These are phyloP conservation scores for Chalciporus piperatus DNA, from an alignment of 768 basidiomycete species.

Conservation along the genomic window DNA sequence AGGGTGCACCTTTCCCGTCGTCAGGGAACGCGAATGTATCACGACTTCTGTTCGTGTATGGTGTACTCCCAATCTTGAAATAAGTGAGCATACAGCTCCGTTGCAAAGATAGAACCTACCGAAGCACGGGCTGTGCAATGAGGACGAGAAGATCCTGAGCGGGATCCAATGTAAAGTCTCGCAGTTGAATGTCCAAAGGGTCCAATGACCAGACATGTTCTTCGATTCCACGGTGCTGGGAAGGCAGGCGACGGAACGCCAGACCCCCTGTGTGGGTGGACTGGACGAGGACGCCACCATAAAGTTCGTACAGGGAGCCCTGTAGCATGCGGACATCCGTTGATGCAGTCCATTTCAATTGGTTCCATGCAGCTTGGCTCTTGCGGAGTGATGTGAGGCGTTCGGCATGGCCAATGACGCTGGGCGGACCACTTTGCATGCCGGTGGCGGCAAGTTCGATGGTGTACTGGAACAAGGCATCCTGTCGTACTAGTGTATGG, in stretches of 20 bases:
- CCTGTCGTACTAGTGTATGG: conserved; percentile 24
- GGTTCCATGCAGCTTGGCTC: conserved; percentile 39
- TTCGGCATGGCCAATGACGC: conserved; percentile 26
- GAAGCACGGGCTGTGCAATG: conserved; percentile 36
- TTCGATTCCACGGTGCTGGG: conserved; percentile 44
- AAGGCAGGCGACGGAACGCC: conserved; percentile 49
- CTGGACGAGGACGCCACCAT: conserved; percentile 55
- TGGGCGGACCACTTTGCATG: conserved; percentile 38
- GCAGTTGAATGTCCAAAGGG: conserved; percentile 34
- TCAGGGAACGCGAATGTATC: conserved; percentile 46
- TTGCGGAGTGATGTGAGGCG: conserved; percentile 39
- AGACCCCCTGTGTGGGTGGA: conserved; percentile 28
- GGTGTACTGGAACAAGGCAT: conserved; percentile 37
- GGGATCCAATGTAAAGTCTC: conserved; percentile 67
- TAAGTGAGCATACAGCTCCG: conserved; percentile 1
- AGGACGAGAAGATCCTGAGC: conserved; percentile 62
- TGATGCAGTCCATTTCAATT: conserved; percentile 35
- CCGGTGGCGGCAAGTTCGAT: conserved; percentile 47
- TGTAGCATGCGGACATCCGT: conserved; percentile 37
- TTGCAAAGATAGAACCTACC: conserved; percentile 27
- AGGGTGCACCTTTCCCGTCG: conserved; percentile 46
- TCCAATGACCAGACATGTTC: conserved; percentile 44
- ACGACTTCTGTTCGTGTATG: conserved; percentile 17
- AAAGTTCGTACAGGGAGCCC: conserved; percentile 56
- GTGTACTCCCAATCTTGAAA: conserved; percentile 10